These are phyloP conservation scores for Curvularia sp. DNA, from an alignment of 2,329 filamentous ascomycete genomes.

Conservation along the genomic window DNA sequence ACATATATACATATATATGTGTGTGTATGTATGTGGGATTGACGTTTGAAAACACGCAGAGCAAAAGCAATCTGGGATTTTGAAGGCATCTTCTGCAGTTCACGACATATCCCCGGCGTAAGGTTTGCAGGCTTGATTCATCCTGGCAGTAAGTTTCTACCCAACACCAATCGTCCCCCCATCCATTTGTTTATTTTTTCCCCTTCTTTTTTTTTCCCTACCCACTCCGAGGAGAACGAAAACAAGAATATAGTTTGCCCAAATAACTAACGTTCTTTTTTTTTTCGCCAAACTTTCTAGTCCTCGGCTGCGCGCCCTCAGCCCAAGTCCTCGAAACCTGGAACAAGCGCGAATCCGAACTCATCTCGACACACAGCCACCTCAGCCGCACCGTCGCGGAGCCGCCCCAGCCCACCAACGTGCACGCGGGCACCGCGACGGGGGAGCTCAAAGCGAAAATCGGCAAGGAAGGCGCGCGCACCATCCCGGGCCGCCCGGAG, in stretches of 20 bases:
- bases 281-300: too few species aligned
- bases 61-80: conserved; percentile 81
- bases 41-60: conserved; percentile 49
- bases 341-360: conserved; percentile 82
- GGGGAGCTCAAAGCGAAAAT: conserved; percentile 69
- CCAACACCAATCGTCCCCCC: too few species aligned
- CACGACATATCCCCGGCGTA: conserved; percentile 75
- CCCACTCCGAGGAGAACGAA: too few species aligned
- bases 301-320: conserved; percentile 78
- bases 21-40: too few species aligned
- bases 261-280: too few species aligned
- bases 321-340: conserved; percentile 77
- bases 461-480: conserved; percentile 79
- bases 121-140: conserved; percentile 90
- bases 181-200: too few species aligned
- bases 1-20: too few species aligned
- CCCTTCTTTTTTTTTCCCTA: too few species aligned
- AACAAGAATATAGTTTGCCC: too few species aligned
- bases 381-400: conserved; percentile 73
- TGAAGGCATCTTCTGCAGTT: conserved; percentile 80
- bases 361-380: conserved; percentile 71
- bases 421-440: conserved; percentile 73
- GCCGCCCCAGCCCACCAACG: conserved; percentile 74
- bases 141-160: conserved; percentile 71
- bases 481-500: conserved; percentile 82